These are phyloP conservation scores for Bruguiera parviflora DNA, from an alignment of 345 rosid species.

Conservation along the genomic window DNA sequence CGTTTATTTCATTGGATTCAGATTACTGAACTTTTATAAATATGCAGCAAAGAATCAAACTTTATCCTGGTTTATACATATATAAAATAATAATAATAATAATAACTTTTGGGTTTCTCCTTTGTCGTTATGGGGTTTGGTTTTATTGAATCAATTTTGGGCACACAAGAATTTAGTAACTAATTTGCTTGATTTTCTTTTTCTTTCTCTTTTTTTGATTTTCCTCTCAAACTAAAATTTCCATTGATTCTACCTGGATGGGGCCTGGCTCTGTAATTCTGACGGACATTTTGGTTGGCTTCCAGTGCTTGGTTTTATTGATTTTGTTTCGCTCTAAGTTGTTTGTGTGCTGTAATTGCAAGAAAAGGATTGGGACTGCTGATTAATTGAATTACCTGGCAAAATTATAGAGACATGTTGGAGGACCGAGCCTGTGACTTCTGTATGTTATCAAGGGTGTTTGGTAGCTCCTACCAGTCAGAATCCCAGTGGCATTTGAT, in stretches of 20 bases:
- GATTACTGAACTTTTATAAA: conserved; percentile 14
- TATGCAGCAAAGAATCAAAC: not conserved
- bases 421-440: conserved; percentile 47
- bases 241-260: conserved; percentile 1
- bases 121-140: not conserved
- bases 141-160: no score
- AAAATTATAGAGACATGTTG: conserved; percentile 53
- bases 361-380: conserved; percentile 16
- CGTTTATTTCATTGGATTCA: conserved; percentile 24
- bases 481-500: conserved; percentile 62
- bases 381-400: conserved; percentile 13
- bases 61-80: not conserved
- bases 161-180: no score
- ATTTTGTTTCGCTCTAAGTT: not conserved
- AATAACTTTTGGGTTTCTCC: no score
- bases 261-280: not conserved
- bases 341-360: not conserved
- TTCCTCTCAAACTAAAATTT: not conserved
- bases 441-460: conserved; percentile 53
- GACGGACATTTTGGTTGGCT: conserved; percentile 6
- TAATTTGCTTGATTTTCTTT: no score
- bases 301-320: conserved; percentile 15
- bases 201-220: not conserved
- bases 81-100: no score
- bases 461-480: conserved; percentile 62